A percentile compares a stretch with the other conserved stretches of the same genome.
Conservation (phyloP, 257 asterid genomes). For the Paulownia fortunei region DNA sequence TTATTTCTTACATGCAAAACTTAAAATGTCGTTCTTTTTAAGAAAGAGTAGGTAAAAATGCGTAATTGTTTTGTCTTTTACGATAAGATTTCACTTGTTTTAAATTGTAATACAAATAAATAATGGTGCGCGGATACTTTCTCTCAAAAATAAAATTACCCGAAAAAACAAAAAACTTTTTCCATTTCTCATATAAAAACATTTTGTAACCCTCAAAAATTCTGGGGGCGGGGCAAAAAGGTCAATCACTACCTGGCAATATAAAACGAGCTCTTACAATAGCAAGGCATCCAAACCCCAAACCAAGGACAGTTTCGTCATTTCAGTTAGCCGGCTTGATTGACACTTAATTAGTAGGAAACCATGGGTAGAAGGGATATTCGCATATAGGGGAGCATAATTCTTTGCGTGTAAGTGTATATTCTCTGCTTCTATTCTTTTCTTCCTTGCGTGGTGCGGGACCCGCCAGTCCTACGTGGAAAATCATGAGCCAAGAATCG, state of each 20-base stretch:
- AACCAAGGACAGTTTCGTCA: background rate
- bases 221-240: constrained; percentile 4
- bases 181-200: no score
- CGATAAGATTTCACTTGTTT: no score
- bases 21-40: no score
- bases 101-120: no score
- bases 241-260: background rate
- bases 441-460: background rate
- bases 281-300: background rate
- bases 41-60: no score
- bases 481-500: background rate
- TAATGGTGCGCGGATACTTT: no score
- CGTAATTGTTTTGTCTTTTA: no score
- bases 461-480: constrained; percentile 39
- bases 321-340: background rate
- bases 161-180: no score
- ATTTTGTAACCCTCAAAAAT: background rate
- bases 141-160: no score
- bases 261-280: background rate
- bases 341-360: background rate
- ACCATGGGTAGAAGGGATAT: constrained; percentile 22
- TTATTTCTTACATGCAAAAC: no score
- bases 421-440: constrained; percentile 34
- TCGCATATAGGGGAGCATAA: constrained; percentile 41
- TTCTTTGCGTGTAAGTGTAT: constrained; percentile 43